Evolutionary conservation across 441 rosid species (phyloP).

Genomic region (Populus hybrid): DNA sequence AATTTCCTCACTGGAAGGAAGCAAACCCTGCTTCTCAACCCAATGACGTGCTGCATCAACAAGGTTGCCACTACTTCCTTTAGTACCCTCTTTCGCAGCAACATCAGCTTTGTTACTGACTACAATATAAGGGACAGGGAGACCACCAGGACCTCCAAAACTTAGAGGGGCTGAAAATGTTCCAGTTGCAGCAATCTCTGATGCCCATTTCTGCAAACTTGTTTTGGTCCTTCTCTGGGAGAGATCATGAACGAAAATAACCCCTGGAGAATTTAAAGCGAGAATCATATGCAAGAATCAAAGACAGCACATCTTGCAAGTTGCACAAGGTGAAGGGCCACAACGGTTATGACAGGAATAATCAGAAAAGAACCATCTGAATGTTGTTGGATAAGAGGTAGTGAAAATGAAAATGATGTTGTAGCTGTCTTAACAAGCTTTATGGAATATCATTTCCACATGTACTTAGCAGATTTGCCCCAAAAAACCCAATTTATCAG

Average conservation of each 20-base stretch:
- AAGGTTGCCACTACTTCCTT: slow-evolving; percentile 96
- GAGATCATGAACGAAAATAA: slow-evolving; percentile 93
- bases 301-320: slow-evolving; percentile 16
- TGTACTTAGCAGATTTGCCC: background rate
- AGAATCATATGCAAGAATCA: slow-evolving; percentile 14
- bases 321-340: slow-evolving; percentile 10
- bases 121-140: slow-evolving; percentile 91
- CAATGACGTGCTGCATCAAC: slow-evolving; percentile 98
- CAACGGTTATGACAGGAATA: background rate
- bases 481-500: background rate
- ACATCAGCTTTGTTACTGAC: slow-evolving; percentile 93
- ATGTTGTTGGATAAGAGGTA: background rate
- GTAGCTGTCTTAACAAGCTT: background rate
- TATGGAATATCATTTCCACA: background rate
- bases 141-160: slow-evolving; percentile 91
- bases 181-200: slow-evolving; percentile 81
- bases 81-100: slow-evolving; percentile 84
- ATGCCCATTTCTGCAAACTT: slow-evolving; percentile 94
- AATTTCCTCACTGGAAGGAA: slow-evolving; percentile 86
- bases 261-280: slow-evolving; percentile 46
- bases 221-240: slow-evolving; percentile 95
- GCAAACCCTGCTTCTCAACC: slow-evolving; percentile 99
- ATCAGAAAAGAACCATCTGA: background rate
- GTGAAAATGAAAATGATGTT: background rate
- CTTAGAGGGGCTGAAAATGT: slow-evolving; percentile 90